Evolutionary conservation across 192 early-diverging fungal species (phyloP).

Genomic region (Coemansia sp.): DNA sequence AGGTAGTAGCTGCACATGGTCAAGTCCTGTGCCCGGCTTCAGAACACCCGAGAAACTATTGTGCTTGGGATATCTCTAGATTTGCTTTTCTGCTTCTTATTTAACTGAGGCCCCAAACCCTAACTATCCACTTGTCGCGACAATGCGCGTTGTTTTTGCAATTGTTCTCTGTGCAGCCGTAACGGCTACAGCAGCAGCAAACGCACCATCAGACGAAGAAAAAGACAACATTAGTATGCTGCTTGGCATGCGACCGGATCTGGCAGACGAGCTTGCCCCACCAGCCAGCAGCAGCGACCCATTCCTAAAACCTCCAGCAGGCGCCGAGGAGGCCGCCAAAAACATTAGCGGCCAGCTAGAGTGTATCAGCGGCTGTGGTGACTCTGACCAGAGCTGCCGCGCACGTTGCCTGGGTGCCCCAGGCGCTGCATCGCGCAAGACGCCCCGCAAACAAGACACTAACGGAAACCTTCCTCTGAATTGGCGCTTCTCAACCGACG

Average conservation of each 20-base stretch:
- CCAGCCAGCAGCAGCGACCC: not conserved
- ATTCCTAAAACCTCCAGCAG: not conserved
- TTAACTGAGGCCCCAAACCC: too few species aligned
- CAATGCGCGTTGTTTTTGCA: too few species aligned
- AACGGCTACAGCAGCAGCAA: not conserved
- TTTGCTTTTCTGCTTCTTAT: too few species aligned
- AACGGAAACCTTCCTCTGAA: constrained; percentile 33
- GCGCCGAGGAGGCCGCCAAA: not conserved
- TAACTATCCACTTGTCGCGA: too few species aligned
- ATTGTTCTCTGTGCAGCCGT: not conserved
- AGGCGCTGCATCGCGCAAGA: constrained; percentile 31
- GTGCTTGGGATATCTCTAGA: too few species aligned
- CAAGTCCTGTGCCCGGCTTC: too few species aligned
- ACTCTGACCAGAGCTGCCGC: constrained; percentile 35
- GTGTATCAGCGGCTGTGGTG: constrained; percentile 23
- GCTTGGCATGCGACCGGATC: constrained; percentile 28
- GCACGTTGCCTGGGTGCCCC: constrained; percentile 44
- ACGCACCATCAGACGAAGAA: not conserved
- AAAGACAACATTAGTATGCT: constrained; percentile 12
- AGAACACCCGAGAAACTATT: too few species aligned
- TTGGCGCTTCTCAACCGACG: constrained; percentile 14
- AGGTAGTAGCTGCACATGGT: too few species aligned
- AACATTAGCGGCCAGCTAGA: constrained; percentile 7
- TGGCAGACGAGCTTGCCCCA: constrained; percentile 17
- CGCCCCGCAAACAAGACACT: constrained; percentile 35